Conservation (phyloP, 768 basidiomycete genomes). For the Leccinum sublutescens region DNA sequence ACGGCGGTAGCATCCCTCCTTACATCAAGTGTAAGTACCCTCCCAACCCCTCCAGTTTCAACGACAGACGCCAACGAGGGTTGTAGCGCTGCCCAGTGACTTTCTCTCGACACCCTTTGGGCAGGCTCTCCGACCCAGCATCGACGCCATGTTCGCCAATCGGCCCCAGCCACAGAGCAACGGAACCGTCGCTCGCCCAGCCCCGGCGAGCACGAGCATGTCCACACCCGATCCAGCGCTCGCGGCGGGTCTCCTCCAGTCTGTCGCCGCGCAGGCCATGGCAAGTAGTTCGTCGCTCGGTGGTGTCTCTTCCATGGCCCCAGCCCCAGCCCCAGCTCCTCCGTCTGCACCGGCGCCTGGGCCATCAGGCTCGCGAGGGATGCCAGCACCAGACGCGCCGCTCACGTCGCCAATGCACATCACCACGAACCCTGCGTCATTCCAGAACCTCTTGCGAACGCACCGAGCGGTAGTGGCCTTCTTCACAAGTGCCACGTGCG, state of each 20-base stretch:
- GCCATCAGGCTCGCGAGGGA: slow-evolving; percentile 19
- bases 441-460: slow-evolving; percentile 58
- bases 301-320: not conserved
- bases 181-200: slow-evolving; percentile 26
- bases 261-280: slow-evolving; percentile 53
- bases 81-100: slow-evolving; percentile 69
- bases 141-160: slow-evolving; percentile 81
- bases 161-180: slow-evolving; percentile 26
- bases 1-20: slow-evolving; percentile 74
- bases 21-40: slow-evolving; percentile 68
- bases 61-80: not conserved
- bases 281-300: slow-evolving; percentile 14
- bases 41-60: not conserved
- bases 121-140: slow-evolving; percentile 79
- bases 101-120: slow-evolving; percentile 91
- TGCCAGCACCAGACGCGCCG: slow-evolving; percentile 40
- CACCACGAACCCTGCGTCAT: slow-evolving; percentile 72
- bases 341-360: slow-evolving; percentile 12
- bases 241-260: slow-evolving; percentile 53
- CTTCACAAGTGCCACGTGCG: slow-evolving; percentile 76
- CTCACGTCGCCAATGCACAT: slow-evolving; percentile 65
- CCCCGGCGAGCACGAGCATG: slow-evolving; percentile 12
- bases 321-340: slow-evolving; percentile 6
- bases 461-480: slow-evolving; percentile 77
- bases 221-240: slow-evolving; percentile 46